Base-by-base conservation (phyloP, 2,329 filamentous ascomycete genomes). In the Botrytis squamosa region DNA sequence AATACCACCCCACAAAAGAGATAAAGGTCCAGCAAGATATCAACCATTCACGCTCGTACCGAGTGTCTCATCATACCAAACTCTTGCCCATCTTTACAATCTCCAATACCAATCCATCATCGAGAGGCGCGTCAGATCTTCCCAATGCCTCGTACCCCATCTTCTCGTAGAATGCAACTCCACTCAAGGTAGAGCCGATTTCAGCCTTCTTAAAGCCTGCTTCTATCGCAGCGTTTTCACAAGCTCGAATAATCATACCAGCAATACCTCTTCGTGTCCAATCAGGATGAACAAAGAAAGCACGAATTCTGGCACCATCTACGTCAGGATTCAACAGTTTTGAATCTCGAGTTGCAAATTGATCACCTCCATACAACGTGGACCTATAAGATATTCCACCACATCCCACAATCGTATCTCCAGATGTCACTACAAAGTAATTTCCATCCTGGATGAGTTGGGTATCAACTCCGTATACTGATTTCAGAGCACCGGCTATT, bases 251-350 rank as follows among this genome's bases (percentile, higher is more conserved):
- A 20, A 77, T 62, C 40, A 73, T 67, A 10, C 67, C 70, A 9
- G 70, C 76, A 22, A 76, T 70, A 1, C 76, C 75, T 36, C 29
- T 71, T 16, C 74, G 38, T 9, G 65, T 55, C 71, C 71, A 76
- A 20, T 55, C 14, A 14, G 75, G 75, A 71, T 76, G 76, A 9
- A 77, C 76, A 44, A 76, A 76, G n/a, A 76, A 70, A 16, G 76
- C 76, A 10, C 75, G 71, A 55, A 77, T 73, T 60, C 75, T 77
- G 0, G 75, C 75, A 4, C 75, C 74, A 68, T 75, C 74, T 5
- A 62, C 72, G 4, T 33, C 59, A 1, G 76, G 75, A 64, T 75
- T 40, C 25, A 77, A 52, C 14, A 75, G 38, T 6, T 66, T 67
- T 1, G 70, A 70, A 70, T 77, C 44, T 49, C 74, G 74, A 18